Evolutionary conservation across 768 basidiomycete genomes (phyloP), one percentile per base, ranked within the genome.

Genomic region (Tremella yokohamensis): DNA sequence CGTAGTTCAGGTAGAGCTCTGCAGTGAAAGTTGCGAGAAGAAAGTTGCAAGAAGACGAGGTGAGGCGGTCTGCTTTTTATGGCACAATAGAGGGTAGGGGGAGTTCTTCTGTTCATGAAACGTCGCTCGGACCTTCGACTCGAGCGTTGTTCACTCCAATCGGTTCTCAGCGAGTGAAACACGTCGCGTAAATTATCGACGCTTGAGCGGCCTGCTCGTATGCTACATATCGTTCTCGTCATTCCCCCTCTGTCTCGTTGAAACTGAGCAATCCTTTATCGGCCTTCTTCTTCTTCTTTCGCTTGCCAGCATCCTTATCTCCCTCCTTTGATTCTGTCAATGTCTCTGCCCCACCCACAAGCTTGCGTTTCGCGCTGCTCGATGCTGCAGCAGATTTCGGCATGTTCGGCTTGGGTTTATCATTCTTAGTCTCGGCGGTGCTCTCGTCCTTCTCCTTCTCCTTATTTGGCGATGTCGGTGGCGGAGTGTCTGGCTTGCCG

Each of bases 201-300:
- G n/a, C n/a, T n/a, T n/a, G n/a, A n/a, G n/a, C n/a, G n/a, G n/a
- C n/a, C n/a, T n/a, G n/a, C n/a, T n/a, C n/a, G n/a, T n/a, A n/a
- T n/a, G n/a, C n/a, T n/a, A n/a, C n/a, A n/a, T n/a, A n/a, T n/a
- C n/a, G n/a, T n/a, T n/a, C 29, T 34, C 6, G 6, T 34, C 29
- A 34, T 34, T 34, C 29, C 29, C 29, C 76, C 34, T 72, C 68
- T 3, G 61, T 66, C 39, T 78, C 75, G 34, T 76, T 66, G 47
- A 79, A 79, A 55, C 76, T 77, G 57, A 79, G 56, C 50, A 79
- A 60, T 8, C 69, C 73, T 61, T 78, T 78, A 25, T 71, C 71
- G 52, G 65, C 69, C 57, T 72, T 71, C 60, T 78, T 78, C 72
- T 78, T 78, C 61, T 70, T 77, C 55, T 26, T 56, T 45, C 16